A percentile compares a stretch with the other conserved stretches of the same genome.
phyloP scores from a whole-genome alignment of 495 filamentous ascomycete species.

The Lentithecium fluviatile region DNA sequence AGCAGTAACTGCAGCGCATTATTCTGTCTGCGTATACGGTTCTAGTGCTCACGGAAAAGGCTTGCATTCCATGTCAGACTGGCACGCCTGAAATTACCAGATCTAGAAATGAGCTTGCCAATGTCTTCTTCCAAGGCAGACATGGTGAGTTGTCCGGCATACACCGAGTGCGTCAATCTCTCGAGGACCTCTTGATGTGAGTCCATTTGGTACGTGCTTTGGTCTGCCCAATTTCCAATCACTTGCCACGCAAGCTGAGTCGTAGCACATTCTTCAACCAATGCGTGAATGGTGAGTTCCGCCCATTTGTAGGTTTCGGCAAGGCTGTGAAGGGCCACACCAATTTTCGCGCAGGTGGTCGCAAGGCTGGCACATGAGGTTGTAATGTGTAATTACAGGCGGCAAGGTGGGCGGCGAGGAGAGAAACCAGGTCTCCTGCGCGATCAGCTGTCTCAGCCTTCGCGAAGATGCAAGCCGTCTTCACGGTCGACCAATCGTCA shows the following conservation, averaged over 20 bases:
- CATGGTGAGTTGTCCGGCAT: constrained; percentile 16
- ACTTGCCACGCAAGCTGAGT: constrained; percentile 15
- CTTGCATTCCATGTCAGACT: constrained; percentile 40
- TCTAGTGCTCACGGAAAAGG: constrained; percentile 43
- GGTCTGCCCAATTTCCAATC: constrained; percentile 14
- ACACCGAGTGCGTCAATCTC: constrained; percentile 10
- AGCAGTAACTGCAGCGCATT: constrained; percentile 28
- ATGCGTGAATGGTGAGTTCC: constrained; percentile 10
- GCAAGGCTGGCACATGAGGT: constrained; percentile 9
- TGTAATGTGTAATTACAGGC: neutral
- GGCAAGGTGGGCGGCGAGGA: no score
- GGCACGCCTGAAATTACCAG: neutral
- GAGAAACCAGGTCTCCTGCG: no score
- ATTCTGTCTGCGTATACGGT: constrained; percentile 45
- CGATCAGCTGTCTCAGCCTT: no score
- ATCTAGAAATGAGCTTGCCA: neutral
- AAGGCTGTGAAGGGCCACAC: neutral
- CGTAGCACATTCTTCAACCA: constrained; percentile 15
- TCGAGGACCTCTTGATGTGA: neutral
- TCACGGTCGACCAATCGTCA: no score
- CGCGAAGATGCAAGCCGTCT: no score
- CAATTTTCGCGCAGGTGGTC: neutral
- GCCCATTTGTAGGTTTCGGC: constrained; percentile 14
- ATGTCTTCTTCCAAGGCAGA: constrained; percentile 14
- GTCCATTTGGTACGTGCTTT: neutral